phyloP scores from a whole-genome alignment of 176 grass and related monocot species.

The Avena atlantica region DNA sequence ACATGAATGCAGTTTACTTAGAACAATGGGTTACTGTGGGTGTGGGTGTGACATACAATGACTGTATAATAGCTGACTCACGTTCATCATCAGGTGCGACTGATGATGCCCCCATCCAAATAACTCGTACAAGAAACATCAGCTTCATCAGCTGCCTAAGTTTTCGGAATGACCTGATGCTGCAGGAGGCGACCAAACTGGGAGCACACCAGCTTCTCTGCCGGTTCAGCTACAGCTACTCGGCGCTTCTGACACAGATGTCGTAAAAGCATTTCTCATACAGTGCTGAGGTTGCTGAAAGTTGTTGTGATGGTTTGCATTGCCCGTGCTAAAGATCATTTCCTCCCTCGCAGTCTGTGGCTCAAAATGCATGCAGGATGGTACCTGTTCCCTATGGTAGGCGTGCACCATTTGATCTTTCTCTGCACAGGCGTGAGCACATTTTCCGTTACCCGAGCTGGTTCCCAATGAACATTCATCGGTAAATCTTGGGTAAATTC shows the following conservation, averaged over 20 bases:
- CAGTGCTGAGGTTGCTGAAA: slow-evolving; percentile 35
- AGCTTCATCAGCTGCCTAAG: slow-evolving; percentile 57
- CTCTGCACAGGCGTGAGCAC: slow-evolving; percentile 47
- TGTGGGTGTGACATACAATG: slow-evolving; percentile 65
- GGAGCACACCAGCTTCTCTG: slow-evolving; percentile 77
- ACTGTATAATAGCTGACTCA: slow-evolving; percentile 67
- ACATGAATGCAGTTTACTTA: slow-evolving; percentile 32
- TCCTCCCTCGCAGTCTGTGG: slow-evolving; percentile 33
- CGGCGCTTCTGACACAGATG: slow-evolving; percentile 59
- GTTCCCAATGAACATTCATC: slow-evolving; percentile 69
- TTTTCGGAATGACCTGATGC: slow-evolving; percentile 68
- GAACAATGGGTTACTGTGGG: slow-evolving; percentile 24
- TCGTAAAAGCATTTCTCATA: slow-evolving; percentile 11
- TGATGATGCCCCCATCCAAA: slow-evolving; percentile 64
- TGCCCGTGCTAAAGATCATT: not conserved
- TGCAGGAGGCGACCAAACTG: slow-evolving; percentile 77
- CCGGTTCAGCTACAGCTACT: slow-evolving; percentile 60
- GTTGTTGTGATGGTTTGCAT: slow-evolving; percentile 32
- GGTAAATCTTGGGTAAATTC: slow-evolving; percentile 67
- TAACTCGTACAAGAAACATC: slow-evolving; percentile 65
- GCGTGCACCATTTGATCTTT: slow-evolving; percentile 78
- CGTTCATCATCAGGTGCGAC: slow-evolving; percentile 68
- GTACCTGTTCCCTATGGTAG: slow-evolving; percentile 79
- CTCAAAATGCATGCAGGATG: slow-evolving; percentile 38
- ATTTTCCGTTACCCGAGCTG: slow-evolving; percentile 44